Conservation (phyloP, 2,329 filamentous ascomycete genomes). For the Ophiobolus disseminans region DNA sequence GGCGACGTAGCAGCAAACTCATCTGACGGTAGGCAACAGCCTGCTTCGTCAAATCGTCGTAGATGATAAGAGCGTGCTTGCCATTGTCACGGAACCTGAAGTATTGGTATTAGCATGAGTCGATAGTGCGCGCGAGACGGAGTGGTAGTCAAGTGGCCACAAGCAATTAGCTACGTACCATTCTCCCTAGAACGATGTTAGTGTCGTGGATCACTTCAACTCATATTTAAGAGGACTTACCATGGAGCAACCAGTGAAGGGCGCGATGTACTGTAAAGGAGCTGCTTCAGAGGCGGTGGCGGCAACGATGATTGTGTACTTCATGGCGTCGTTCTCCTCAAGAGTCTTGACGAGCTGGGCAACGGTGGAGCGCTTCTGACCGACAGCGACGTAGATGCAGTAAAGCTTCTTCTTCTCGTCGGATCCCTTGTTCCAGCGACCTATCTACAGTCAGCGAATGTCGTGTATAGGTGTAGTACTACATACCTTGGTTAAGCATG, state of each 20-base stretch:
- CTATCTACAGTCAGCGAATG: not conserved
- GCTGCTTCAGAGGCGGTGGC: conserved; percentile 97
- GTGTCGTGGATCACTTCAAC: conserved; percentile 7
- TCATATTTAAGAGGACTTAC: not conserved
- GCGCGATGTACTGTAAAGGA: conserved; percentile 86
- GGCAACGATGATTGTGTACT: conserved; percentile 92
- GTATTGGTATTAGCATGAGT: no score
- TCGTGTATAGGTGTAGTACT: not conserved
- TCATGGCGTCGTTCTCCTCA: conserved; percentile 99
- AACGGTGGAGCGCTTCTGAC: conserved; percentile 99
- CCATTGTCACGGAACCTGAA: conserved; percentile 89
- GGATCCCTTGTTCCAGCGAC: conserved; percentile 50
- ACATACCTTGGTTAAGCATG: conserved; percentile 89
- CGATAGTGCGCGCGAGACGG: no score
- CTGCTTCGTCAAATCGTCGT: conserved; percentile 97
- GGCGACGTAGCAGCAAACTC: conserved; percentile 96
- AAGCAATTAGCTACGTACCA: no score
- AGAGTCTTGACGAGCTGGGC: conserved; percentile 99
- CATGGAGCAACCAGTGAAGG: conserved; percentile 74
- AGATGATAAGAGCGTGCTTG: conserved; percentile 88
- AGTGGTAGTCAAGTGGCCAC: no score
- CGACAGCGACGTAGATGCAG: conserved; percentile 98
- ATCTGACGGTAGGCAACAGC: conserved; percentile 98
- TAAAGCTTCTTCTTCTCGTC: conserved; percentile 99
- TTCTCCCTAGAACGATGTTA: not conserved